Evolutionary conservation across 306 rosid species (phyloP), one percentile per base, ranked within the genome.

Genomic region (Comarum palustre): DNA sequence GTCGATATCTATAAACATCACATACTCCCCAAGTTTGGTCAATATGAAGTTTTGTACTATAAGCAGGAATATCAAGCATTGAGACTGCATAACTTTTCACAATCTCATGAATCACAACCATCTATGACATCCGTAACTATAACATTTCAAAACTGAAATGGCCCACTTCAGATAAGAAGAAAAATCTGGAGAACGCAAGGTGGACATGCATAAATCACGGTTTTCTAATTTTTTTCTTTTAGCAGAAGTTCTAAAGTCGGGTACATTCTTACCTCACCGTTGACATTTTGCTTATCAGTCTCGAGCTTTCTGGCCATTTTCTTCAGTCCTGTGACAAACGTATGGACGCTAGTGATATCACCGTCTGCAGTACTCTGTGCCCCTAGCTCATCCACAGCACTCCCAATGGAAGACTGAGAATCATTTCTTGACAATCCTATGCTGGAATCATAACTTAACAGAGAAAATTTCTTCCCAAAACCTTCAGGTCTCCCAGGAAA

Each of bases 401-500:
- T 93, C 80, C 89, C 97, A 63, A 81, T 41, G 71, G 99, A 94
- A 84, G 96, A 95, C 66, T 83, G 88, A 77, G 96, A 91, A 86
- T 81, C 89, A 69, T 84, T 78, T 82, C 95, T 85, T 57, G 83
- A 74, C 81, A 87, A 85, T 48, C 78, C 75, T 48, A 54, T 16
- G 66, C 72, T 72, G 73, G 81, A 71, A 76, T 79, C 90, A 66
- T 75, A 90, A 62, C 60, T 81, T 43, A 91, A 78, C 41, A 66
- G 82, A 68, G 87, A 81, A 47, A 87, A 59, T 78, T 80, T 95
- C 85, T 83, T 79, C 79, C 72, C 64, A 39, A 80, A 74, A 80
- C 92, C 72, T 79, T 91, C 87, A 57, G 99, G 99, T 79, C 99
- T 91, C 76, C 99, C 97, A 70, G 78, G 93, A 81, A 90, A 91